Evolutionary conservation across 2,329 filamentous ascomycete genomes (phyloP).

Genomic region (Stylonectria norvegica): DNA sequence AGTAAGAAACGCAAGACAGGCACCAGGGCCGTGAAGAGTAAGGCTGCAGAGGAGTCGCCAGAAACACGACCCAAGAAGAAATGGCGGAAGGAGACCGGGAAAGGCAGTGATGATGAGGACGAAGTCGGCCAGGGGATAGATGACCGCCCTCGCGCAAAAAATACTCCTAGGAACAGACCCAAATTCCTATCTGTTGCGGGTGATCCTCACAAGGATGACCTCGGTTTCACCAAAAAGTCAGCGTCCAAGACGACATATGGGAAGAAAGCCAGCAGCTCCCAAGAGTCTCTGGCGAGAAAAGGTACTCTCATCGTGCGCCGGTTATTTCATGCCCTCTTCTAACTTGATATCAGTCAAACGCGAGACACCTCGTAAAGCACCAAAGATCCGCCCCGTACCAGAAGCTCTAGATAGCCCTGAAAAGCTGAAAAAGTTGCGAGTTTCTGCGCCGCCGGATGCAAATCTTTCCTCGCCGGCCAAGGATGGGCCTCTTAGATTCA

Average conservation of each 20-base stretch:
- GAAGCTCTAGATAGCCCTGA: background rate
- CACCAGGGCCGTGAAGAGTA: no score
- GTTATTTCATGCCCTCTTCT: background rate
- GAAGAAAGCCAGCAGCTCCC: constrained; percentile 19
- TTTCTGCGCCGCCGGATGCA: constrained; percentile 6
- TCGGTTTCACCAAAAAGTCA: constrained; percentile 22
- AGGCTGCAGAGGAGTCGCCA: no score
- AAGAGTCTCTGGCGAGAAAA: constrained; percentile 20
- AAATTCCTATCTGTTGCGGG: constrained; percentile 14
- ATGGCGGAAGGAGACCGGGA: no score
- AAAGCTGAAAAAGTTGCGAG: constrained; percentile 7
- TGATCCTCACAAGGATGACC: constrained; percentile 21
- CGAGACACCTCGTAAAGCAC: background rate
- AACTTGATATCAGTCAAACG: constrained; percentile 5
- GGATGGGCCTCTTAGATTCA: constrained; percentile 1
- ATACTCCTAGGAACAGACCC: background rate
- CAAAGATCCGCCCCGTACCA: background rate
- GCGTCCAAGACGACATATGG: constrained; percentile 25
- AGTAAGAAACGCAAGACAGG: constrained; percentile 4
- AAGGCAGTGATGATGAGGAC: no score
- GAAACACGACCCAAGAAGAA: no score
- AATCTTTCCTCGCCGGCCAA: constrained; percentile 15
- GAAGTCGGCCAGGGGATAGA: no score
- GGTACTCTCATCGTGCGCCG: constrained; percentile 6
- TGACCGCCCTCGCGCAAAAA: background rate